phyloP scores from a whole-genome alignment of 148 eudicot genomes.

The Polygonum aviculare region DNA sequence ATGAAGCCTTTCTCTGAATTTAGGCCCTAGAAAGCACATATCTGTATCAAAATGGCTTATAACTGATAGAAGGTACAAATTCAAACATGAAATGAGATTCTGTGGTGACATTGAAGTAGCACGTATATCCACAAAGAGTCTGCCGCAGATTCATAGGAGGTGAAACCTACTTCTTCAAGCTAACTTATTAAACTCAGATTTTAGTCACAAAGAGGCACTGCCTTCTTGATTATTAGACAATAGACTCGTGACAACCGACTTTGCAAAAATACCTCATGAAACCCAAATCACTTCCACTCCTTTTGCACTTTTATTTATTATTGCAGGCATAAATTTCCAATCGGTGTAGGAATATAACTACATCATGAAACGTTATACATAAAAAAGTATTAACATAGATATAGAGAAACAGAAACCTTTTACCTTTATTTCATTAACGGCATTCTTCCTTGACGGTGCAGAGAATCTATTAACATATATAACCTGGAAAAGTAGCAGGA shows the following conservation, averaged over 20 bases:
- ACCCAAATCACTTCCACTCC: not conserved
- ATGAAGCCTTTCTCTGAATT: constrained; percentile 97
- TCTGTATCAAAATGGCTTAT: constrained; percentile 94
- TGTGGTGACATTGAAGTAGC: not conserved
- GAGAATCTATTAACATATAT: constrained; percentile 91
- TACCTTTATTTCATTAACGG: constrained; percentile 96
- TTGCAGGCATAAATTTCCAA: not conserved
- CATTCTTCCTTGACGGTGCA: constrained; percentile 75
- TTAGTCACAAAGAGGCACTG: not conserved
- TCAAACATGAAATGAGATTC: constrained; percentile 9
- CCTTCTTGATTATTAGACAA: not conserved
- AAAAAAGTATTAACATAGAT: not conserved
- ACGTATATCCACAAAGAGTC: too few species aligned
- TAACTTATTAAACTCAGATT: not conserved
- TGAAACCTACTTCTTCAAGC: not conserved
- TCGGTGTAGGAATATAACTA: not conserved
- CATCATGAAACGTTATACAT: not conserved
- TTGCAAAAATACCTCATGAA: not conserved
- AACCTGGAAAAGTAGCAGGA: constrained; percentile 40
- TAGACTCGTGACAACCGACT: not conserved
- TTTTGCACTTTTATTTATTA: not conserved
- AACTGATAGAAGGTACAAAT: constrained; percentile 39
- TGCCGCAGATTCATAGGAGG: not conserved
- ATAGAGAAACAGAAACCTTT: constrained; percentile 15
- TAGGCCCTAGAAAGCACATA: constrained; percentile 87